phyloP scores from a whole-genome alignment of 2,329 filamentous ascomycete genomes.

The Aspergillus fumigatus region DNA sequence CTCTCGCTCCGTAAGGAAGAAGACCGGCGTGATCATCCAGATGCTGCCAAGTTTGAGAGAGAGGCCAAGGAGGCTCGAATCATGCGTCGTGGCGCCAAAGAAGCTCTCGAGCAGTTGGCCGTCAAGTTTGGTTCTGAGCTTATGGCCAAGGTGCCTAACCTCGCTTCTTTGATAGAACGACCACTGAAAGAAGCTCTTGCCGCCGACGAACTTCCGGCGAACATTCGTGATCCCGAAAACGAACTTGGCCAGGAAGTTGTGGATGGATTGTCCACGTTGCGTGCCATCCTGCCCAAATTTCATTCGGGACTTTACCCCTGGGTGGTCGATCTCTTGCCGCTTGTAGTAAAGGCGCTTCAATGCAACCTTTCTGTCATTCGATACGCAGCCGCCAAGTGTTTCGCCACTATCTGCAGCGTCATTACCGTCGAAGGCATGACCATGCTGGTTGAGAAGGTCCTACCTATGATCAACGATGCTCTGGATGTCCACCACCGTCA shows the following conservation, averaged over 20 bases:
- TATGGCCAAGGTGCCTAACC: constrained; percentile 77
- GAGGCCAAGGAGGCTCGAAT: constrained; percentile 87
- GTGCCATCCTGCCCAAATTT: constrained; percentile 89
- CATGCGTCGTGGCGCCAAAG: constrained; percentile 87
- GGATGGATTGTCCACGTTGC: constrained; percentile 86
- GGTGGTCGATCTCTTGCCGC: constrained; percentile 75
- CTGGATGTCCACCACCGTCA: constrained; percentile 84
- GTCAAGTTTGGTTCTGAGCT: constrained; percentile 71
- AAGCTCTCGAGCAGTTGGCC: constrained; percentile 84
- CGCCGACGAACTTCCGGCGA: constrained; percentile 59
- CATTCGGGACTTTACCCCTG: constrained; percentile 70
- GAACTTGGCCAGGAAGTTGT: constrained; percentile 86
- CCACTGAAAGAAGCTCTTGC: constrained; percentile 73
- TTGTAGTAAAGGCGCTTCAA: constrained; percentile 81
- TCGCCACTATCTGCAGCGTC: constrained; percentile 95
- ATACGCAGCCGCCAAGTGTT: constrained; percentile 94
- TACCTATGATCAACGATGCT: constrained; percentile 88
- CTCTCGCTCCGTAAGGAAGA: constrained; percentile 96
- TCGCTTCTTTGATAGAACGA: constrained; percentile 74
- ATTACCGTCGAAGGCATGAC: constrained; percentile 96
- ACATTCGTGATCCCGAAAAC: constrained; percentile 68
- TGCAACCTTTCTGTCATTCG: constrained; percentile 87
- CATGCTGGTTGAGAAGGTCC: constrained; percentile 83
- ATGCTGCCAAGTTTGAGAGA: constrained; percentile 82
- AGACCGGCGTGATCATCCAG: constrained; percentile 85